A percentile compares a stretch with the other conserved stretches of the same genome.
These are phyloP conservation scores for Parascedosporium putredinis DNA, from an alignment of 2,329 filamentous ascomycete genomes.

Conservation along the genomic window DNA sequence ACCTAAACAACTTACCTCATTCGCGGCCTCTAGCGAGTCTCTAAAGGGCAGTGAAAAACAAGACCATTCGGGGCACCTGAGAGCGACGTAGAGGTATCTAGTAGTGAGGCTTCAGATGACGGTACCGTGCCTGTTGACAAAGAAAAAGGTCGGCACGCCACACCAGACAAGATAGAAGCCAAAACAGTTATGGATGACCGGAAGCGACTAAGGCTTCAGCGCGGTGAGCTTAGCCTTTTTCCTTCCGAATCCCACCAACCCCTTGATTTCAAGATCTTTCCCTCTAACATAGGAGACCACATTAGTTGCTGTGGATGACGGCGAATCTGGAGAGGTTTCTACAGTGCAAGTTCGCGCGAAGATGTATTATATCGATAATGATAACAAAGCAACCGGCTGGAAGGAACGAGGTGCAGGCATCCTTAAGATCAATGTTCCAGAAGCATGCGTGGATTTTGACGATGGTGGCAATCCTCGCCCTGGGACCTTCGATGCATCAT, in stretches of 20 bases:
- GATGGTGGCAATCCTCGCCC: constrained; percentile 38
- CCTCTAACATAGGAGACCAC: too few relatives aligned
- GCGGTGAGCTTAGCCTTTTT: too few relatives aligned
- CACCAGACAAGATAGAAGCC: constrained; percentile 42
- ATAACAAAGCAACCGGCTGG: constrained; percentile 62
- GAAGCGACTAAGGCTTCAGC: constrained; percentile 56
- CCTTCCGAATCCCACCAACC: too few relatives aligned
- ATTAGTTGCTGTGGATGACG: constrained; percentile 64
- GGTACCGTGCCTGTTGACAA: constrained; percentile 29
- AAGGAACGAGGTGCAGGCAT: constrained; percentile 80
- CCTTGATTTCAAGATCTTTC: too few relatives aligned
- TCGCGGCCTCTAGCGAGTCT: constrained; percentile 50
- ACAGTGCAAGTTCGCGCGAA: constrained; percentile 70
- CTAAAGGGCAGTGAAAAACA: constrained; percentile 47
- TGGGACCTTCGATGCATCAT: constrained; percentile 45
- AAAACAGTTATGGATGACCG: constrained; percentile 43
- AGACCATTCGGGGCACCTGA: constrained; percentile 71
- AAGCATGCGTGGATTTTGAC: constrained; percentile 44
- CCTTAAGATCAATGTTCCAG: constrained; percentile 71
- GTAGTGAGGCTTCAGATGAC: constrained; percentile 26
- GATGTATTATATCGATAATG: constrained; percentile 67
- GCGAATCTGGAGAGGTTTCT: constrained; percentile 73
- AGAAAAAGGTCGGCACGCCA: constrained; percentile 38
- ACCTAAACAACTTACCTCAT: constrained; percentile 26
- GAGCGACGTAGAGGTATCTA: constrained; percentile 45